phyloP scores from a whole-genome alignment of 257 asterid species.

The Lycium barbarum region DNA sequence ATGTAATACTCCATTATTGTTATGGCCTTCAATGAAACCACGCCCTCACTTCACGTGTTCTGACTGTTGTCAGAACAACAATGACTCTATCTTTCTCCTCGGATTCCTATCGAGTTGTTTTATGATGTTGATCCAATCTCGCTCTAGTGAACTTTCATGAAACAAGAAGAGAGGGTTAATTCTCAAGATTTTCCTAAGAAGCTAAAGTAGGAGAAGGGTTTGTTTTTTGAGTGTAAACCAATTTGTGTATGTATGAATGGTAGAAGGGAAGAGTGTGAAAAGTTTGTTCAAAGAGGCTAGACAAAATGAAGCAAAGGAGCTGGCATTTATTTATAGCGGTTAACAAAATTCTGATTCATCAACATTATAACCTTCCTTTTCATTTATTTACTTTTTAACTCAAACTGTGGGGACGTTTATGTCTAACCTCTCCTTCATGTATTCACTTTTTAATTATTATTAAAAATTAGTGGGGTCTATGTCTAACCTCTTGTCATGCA shows the following conservation, averaged over 20 bases:
- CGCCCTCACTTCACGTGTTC: background rate
- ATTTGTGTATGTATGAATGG: constrained; percentile 2
- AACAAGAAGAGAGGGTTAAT: background rate
- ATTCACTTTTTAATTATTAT: background rate
- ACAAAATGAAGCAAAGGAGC: constrained; percentile 26
- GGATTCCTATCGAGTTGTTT: background rate
- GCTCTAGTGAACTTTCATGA: background rate
- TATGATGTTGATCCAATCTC: background rate
- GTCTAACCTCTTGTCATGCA: too few species aligned
- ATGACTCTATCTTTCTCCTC: background rate
- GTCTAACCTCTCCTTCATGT: background rate
- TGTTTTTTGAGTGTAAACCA: background rate
- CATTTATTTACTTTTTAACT: background rate
- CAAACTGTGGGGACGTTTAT: background rate
- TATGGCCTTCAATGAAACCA: background rate
- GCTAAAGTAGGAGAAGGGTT: background rate
- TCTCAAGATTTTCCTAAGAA: background rate
- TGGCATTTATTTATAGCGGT: constrained; percentile 20
- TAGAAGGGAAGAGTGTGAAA: background rate
- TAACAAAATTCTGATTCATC: background rate
- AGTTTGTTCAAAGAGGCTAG: background rate
- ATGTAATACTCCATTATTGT: constrained; percentile 29
- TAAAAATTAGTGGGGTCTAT: too few species aligned
- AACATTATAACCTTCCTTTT: background rate
- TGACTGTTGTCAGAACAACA: background rate